These are phyloP conservation scores for Cochlearia excelsa DNA, from an alignment of 345 rosid species.

Conservation along the genomic window DNA sequence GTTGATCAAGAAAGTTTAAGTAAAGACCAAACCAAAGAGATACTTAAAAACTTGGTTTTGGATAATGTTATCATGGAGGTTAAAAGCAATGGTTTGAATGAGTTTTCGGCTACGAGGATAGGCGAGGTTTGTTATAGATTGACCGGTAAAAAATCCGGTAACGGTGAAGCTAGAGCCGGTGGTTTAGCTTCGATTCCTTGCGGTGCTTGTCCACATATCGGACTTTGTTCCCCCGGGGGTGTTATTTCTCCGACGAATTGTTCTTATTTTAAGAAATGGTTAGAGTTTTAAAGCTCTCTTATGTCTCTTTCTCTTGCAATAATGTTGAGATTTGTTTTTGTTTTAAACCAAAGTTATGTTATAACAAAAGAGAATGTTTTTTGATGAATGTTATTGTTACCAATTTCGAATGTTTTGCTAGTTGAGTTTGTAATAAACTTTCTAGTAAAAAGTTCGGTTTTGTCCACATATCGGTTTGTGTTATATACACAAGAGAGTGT, in stretches of 20 bases:
- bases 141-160: slow-evolving; percentile 29
- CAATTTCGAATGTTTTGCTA: too few relatives aligned
- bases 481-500: too few relatives aligned
- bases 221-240: slow-evolving; percentile 64
- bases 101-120: slow-evolving; percentile 37
- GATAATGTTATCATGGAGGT: slow-evolving; percentile 60
- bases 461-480: too few relatives aligned
- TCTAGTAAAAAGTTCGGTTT: too few relatives aligned
- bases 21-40: slow-evolving; percentile 52
- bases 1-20: slow-evolving; percentile 25
- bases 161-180: slow-evolving; percentile 32
- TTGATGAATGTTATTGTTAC: background rate
- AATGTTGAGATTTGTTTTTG: background rate
- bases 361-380: background rate
- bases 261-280: slow-evolving; percentile 62
- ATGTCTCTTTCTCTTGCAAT: background rate
- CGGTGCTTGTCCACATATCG: slow-evolving; percentile 69
- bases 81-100: slow-evolving; percentile 62
- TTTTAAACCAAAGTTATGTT: background rate
- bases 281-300: slow-evolving; percentile 51
- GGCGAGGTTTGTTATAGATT: slow-evolving; percentile 57
- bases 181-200: slow-evolving; percentile 71
- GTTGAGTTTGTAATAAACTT: too few relatives aligned
- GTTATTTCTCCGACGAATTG: slow-evolving; percentile 61
- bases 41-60: slow-evolving; percentile 59